Evolutionary conservation across 139 green algal genomes (phyloP).

Genomic region (Picochlorum sp.): DNA sequence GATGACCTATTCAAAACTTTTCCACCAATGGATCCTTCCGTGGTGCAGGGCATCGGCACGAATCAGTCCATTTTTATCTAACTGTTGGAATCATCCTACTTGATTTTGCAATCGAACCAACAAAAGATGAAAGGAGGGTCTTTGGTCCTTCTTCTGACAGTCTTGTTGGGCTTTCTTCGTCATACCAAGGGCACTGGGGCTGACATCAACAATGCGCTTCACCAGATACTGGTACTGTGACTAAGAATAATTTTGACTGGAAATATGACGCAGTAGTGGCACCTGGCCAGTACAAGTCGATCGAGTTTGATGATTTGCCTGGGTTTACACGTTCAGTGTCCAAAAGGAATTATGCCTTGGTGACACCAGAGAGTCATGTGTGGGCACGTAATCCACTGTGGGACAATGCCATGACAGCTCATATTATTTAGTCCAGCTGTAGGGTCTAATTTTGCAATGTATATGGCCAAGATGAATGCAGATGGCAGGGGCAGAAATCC

Average conservation of each 20-base stretch:
- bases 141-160: no score
- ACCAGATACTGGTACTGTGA: neutral
- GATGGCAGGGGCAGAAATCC: conserved; percentile 14
- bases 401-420: conserved; percentile 42
- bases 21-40: no score
- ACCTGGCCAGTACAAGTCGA: conserved; percentile 11
- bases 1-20: no score
- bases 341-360: conserved; percentile 71
- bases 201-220: neutral
- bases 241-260: conserved; percentile 8
- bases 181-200: neutral
- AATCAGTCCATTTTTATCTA: no score
- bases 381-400: conserved; percentile 35
- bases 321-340: conserved; percentile 82
- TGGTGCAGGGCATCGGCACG: no score
- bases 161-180: no score
- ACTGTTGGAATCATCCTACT: no score
- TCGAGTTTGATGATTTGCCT: conserved; percentile 59
- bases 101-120: no score
- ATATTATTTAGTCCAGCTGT: conserved; percentile 75
- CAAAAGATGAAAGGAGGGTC: no score
- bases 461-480: conserved; percentile 54
- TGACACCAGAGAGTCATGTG: conserved; percentile 79
- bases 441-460: conserved; percentile 85
- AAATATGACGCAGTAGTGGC: conserved; percentile 26